Conservation (phyloP, 2,329 filamentous ascomycete species). For the Aspergillus unguis region DNA sequence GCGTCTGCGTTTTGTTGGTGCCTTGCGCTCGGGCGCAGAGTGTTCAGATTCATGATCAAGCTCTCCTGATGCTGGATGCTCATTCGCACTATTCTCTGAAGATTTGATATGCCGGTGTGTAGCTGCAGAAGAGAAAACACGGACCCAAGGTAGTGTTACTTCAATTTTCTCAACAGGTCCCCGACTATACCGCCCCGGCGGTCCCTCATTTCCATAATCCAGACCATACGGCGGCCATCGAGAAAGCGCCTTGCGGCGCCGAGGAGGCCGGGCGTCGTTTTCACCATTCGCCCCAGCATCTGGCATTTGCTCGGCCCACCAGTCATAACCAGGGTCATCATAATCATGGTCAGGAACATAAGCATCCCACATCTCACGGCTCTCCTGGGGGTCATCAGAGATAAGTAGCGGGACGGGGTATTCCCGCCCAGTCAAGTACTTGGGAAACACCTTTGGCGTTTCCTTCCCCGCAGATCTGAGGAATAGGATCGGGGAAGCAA, state of each 20-base stretch:
- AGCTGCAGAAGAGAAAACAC: constrained; percentile 20
- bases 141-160: constrained; percentile 33
- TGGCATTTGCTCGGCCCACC: neutral
- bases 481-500: constrained; percentile 43
- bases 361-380: constrained; percentile 10
- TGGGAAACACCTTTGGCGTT: constrained; percentile 33
- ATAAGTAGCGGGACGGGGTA: constrained; percentile 34
- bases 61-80: neutral
- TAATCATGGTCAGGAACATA: constrained; percentile 2
- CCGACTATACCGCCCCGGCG: constrained; percentile 13
- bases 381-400: constrained; percentile 1
- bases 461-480: constrained; percentile 42
- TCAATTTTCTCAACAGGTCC: constrained; percentile 25
- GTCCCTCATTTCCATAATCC: constrained; percentile 30
- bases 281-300: neutral
- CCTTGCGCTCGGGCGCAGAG: neutral
- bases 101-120: neutral
- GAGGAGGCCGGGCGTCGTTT: constrained; percentile 4
- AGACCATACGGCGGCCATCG: constrained; percentile 41
- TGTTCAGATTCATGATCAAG: neutral
- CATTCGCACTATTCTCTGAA: too few species aligned
- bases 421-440: constrained; percentile 32
- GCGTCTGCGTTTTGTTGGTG: neutral
- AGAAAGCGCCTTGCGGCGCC: constrained; percentile 36
- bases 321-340: neutral